Evolutionary conservation across 352 stramenopile species (phyloP), one percentile per base, ranked within the genome.

Genomic region (Pythium scleroteichum): DNA sequence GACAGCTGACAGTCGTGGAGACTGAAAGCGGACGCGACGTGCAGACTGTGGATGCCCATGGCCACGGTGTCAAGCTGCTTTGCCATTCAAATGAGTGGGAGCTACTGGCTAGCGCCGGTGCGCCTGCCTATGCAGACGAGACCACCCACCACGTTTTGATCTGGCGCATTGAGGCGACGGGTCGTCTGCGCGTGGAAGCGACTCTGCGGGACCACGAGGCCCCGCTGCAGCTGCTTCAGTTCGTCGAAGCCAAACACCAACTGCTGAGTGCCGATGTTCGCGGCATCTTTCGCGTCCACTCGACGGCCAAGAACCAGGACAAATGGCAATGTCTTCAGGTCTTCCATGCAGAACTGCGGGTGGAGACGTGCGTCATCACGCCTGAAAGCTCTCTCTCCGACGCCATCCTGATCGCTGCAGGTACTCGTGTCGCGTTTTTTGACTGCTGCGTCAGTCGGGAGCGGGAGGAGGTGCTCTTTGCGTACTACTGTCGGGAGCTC

Each of bases 41-140:
- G 0, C 68, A 71, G 38, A 71, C 66, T 2, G 80, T 86, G 2
- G 81, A 90, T 32, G 81, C 76, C 0, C 81, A 88, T 29, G 72
- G 67, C 0, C 76, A 81, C 41, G 82, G 82, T 19, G 78, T 92
- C 33, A 77, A 82, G 38, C 59, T 72, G 26, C 59, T 92, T 1
- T 58, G 62, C 2, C 78, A 77, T 48, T 90, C 82, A 40, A 58
- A 23, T 6, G 69, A 82, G 16, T 69, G 70, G 38, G 75, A 83
- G 39, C 76, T 73, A 46, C 58, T 92, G 9, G 80, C 82, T 6
- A 90, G 76, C 53, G 73, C 79, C 24, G 78, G 82, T 0, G 77
- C 74, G 24, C 64, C 85, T 42, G 84, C 80, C 22, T 90, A 87
- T 54, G 71, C 79, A 6, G 82, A 92, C 49, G 80, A 92, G 27